A percentile compares a stretch with the other conserved stretches of the same genome.
Evolutionary conservation across 2,329 filamentous ascomycete genomes (phyloP).

Genomic region (Penicillium capsulatum): DNA sequence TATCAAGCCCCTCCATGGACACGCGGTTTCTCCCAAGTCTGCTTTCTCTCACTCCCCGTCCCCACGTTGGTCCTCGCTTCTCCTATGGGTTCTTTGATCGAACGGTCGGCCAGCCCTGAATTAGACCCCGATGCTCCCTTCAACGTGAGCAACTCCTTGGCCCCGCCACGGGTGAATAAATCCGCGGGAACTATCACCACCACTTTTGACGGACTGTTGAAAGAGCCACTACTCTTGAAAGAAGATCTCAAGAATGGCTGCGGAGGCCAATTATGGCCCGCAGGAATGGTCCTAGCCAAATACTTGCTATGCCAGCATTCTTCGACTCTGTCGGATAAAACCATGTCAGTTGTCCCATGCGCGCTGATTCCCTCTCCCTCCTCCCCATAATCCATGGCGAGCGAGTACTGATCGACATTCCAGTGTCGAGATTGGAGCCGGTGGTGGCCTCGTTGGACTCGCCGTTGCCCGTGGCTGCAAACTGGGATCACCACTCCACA

Average conservation of each 20-base stretch:
- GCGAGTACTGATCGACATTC: not conserved
- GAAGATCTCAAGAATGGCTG: constrained; percentile 86
- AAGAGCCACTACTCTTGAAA: constrained; percentile 66
- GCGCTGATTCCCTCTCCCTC: not conserved
- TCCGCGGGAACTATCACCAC: constrained; percentile 49
- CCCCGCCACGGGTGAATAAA: constrained; percentile 52
- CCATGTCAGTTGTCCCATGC: constrained; percentile 57
- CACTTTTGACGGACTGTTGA: constrained; percentile 70
- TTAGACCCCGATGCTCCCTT: constrained; percentile 32
- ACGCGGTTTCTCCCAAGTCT: not conserved
- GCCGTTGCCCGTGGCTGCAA: constrained; percentile 56
- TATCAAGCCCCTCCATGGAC: too few species aligned
- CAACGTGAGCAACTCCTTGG: constrained; percentile 52
- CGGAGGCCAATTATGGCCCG: constrained; percentile 91
- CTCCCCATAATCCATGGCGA: not conserved
- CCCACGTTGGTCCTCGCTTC: too few species aligned
- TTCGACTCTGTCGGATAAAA: constrained; percentile 59
- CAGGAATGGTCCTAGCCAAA: constrained; percentile 79
- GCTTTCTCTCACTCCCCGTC: too few species aligned
- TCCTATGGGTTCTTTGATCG: constrained; percentile 8
- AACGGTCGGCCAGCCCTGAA: constrained; percentile 17
- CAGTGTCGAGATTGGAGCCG: constrained; percentile 87
- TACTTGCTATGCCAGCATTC: constrained; percentile 76
- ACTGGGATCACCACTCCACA: constrained; percentile 56
- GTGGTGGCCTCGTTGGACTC: constrained; percentile 77